Evolutionary conservation across 495 filamentous ascomycete species (phyloP), one percentile per base, ranked within the genome.

Genomic region (Annulohypoxylon nitens): DNA sequence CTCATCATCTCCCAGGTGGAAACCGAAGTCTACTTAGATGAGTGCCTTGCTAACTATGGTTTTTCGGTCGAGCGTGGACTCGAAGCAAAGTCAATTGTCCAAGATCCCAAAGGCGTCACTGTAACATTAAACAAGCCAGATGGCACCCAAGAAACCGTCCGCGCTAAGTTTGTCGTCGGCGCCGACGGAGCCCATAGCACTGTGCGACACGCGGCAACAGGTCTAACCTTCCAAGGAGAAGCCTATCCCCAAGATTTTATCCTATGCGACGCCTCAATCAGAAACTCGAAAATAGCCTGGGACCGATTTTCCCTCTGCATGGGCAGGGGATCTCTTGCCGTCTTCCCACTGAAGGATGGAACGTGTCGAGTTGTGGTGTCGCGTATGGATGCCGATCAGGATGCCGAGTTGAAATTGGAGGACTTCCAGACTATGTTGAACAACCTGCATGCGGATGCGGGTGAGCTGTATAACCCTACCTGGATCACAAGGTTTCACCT

Each of bases 141-240:
- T 5, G 77, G 77, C 3, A 60, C 23, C 12, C 61, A 71, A 14
- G 72, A 76, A 47, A 74, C 64, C 1, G 37, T 83, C 11, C 77
- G 78, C 14, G 78, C 78, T n/a, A 78, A 78, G 34, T 85, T 83
- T 61, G 75, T 83, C 2, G 79, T 85, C 6, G 84, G 83, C 2
- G 83, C 81, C 39, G 84, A 86, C 39, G 84, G 83, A 25, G 82
- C 83, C 3, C 83, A 83, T 55, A 83, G 79, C 62, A 58, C 69
- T 20, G 83, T 86, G 6, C 78, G 83, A 11, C 79, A 80, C 25
- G 65, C 80, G 0, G 78, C 83, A 4, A 61, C 53, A 0, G 75
- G 79, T 11, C 63, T 85, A 14, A 66, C 63, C 9, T 86, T 84
- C 53, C 73, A 83, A 14, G 84, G 84, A 1, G 77, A 73, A 2